These are phyloP conservation scores for Asclepias syriaca DNA, from an alignment of 257 asterid species.

Conservation along the genomic window DNA sequence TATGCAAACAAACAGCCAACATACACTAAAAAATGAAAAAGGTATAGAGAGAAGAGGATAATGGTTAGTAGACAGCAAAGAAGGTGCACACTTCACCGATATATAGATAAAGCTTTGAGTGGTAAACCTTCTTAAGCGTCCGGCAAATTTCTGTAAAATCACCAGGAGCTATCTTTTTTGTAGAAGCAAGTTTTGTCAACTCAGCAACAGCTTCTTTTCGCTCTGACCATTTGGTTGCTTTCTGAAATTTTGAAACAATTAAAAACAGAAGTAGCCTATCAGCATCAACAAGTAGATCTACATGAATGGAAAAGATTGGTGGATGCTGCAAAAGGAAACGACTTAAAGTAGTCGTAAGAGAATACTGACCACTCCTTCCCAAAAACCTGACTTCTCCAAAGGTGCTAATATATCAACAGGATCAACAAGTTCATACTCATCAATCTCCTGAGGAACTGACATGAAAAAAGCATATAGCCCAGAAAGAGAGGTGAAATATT, in stretches of 20 bases:
- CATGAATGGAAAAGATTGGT: constrained; percentile 1
- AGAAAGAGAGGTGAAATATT: constrained; percentile 16
- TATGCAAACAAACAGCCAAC: not conserved
- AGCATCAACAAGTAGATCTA: constrained; percentile 7
- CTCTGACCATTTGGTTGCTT: constrained; percentile 99
- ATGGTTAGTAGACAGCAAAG: not conserved
- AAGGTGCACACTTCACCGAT: not conserved
- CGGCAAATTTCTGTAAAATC: constrained; percentile 95
- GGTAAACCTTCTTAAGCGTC: constrained; percentile 76
- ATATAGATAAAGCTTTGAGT: not conserved
- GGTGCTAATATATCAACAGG: constrained; percentile 96
- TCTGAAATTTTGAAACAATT: constrained; percentile 44
- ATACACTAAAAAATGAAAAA: not conserved
- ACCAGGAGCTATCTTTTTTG: constrained; percentile 93
- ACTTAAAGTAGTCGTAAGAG: constrained; percentile 7
- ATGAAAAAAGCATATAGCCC: constrained; percentile 29
- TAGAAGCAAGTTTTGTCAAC: constrained; percentile 94
- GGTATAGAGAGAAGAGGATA: not conserved
- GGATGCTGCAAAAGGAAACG: constrained; percentile 6
- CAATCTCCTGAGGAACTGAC: constrained; percentile 92
- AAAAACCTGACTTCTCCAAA: constrained; percentile 94
- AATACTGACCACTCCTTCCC: constrained; percentile 95
- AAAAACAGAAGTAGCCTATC: constrained; percentile 15
- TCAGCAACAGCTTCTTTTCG: constrained; percentile 97
- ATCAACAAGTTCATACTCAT: constrained; percentile 96